A percentile compares a stretch with the other conserved stretches of the same genome.
These are phyloP conservation scores for Sporisorium graminicola DNA, from an alignment of 1,284 basidiomycete species.

Conservation along the genomic window DNA sequence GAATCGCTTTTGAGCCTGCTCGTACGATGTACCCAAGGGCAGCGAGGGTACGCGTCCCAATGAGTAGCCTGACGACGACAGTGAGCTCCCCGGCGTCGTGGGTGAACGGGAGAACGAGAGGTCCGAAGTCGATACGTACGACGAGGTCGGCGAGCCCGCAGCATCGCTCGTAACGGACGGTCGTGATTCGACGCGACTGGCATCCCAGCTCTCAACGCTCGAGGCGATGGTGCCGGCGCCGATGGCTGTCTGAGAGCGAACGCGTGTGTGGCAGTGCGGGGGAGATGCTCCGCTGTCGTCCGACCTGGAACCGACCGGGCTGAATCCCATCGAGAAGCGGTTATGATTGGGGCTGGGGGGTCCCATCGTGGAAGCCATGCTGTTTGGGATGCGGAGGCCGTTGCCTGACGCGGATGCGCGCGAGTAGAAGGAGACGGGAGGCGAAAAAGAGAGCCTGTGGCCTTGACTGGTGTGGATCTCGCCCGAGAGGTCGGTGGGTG, in stretches of 20 bases:
- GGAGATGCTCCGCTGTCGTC: conserved; percentile 32
- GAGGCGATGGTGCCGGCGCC: conserved; percentile 29
- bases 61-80: conserved; percentile 44
- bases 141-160: conserved; percentile 34
- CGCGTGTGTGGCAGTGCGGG: conserved; percentile 38
- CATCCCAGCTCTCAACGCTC: conserved; percentile 27
- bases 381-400: conserved; percentile 31
- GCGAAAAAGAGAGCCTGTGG: conserved; percentile 42
- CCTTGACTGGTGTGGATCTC: conserved; percentile 51
- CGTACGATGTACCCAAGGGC: conserved; percentile 48
- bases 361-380: conserved; percentile 39
- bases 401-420: conserved; percentile 30
- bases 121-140: conserved; percentile 41
- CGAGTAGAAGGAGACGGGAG: conserved; percentile 42
- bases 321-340: conserved; percentile 43
- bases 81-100: conserved; percentile 31
- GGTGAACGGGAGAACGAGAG: conserved; percentile 43
- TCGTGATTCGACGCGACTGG: conserved; percentile 13
- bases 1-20: conserved; percentile 57
- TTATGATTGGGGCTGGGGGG: conserved; percentile 35
- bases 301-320: conserved; percentile 12
- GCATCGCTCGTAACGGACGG: conserved; percentile 19
- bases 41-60: conserved; percentile 54
- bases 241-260: conserved; percentile 46
- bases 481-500: conserved; percentile 33